These are phyloP conservation scores for Didymella pinodella DNA, from an alignment of 2,329 filamentous ascomycete species.

Conservation along the genomic window DNA sequence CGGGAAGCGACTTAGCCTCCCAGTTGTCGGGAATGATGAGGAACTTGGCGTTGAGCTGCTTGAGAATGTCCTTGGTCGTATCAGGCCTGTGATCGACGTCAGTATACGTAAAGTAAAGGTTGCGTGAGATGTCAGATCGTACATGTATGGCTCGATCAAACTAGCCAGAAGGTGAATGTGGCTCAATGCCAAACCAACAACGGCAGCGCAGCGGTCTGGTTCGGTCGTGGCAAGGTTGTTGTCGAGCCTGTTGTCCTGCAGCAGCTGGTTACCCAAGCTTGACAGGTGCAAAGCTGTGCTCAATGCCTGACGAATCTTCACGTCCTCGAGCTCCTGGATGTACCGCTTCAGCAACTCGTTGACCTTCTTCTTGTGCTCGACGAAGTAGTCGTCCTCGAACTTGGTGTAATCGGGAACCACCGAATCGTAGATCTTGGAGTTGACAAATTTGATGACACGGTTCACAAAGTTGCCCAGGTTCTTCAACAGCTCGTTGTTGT, in stretches of 20 bases:
- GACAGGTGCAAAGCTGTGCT: slow-evolving; percentile 73
- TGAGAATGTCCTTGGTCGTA: slow-evolving; percentile 71
- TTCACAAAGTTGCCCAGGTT: slow-evolving; percentile 70
- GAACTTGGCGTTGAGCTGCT: slow-evolving; percentile 71
- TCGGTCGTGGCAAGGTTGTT: slow-evolving; percentile 67
- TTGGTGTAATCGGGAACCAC: slow-evolving; percentile 72
- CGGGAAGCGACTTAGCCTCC: slow-evolving; percentile 52
- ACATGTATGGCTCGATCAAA: slow-evolving; percentile 82
- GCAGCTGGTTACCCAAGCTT: slow-evolving; percentile 63
- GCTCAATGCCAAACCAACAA: slow-evolving; percentile 82
- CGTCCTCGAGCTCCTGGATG: slow-evolving; percentile 71
- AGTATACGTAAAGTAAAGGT: slow-evolving; percentile 3
- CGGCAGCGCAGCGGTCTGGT: slow-evolving; percentile 66
- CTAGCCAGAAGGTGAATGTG: slow-evolving; percentile 82
- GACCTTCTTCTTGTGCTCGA: slow-evolving; percentile 64
- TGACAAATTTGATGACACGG: slow-evolving; percentile 71
- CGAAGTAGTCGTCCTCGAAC: slow-evolving; percentile 54
- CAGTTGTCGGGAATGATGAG: slow-evolving; percentile 65
- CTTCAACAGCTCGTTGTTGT: slow-evolving; percentile 88
- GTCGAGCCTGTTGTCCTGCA: slow-evolving; percentile 67
- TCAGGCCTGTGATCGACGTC: slow-evolving; percentile 37
- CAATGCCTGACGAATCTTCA: slow-evolving; percentile 74
- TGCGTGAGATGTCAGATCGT: slow-evolving; percentile 18
- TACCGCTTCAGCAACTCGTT: slow-evolving; percentile 73
- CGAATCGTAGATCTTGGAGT: slow-evolving; percentile 74